Evolutionary conservation across 495 filamentous ascomycete species (phyloP), one percentile per base, ranked within the genome.

Genomic region (Aspergillus conjunctus): DNA sequence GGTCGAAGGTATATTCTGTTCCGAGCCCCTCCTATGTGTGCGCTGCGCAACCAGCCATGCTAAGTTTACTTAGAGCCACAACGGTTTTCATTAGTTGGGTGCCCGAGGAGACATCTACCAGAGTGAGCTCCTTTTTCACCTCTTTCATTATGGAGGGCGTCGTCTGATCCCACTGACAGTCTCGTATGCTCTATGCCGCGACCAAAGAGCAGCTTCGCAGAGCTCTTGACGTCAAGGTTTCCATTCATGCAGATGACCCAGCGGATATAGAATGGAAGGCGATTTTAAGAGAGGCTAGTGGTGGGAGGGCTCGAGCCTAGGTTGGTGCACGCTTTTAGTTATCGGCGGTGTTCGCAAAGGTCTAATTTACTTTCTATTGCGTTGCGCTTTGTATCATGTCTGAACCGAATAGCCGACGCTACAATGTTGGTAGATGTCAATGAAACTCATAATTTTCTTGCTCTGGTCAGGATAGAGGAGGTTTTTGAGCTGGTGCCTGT

Each of bases 241-340:
- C 53, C 1, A 61, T 65, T 41, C 58, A 65, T 17, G 62, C 58
- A 9, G 62, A 61, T 21, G 45, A 43, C 2, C 30, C 22, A 6
- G 1, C 33, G 0, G 62, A 65, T 20, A 37, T 65, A 12, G 58
- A 65, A 21, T 65, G 62, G 62, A 49, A 58, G 58, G 44, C 30
- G 1, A 14, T 65, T 11, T 18, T 65, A 49, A 61, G 34, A 3
- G 48, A 34, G 7, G 60, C 60, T 0, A 54, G 54, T 37, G 60
- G 60, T 0, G 54, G 60, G 26, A 15, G 51, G 33, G 39, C 10
- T 2, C 39, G 39, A 22, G n/a, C 12, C 44, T 48, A 48, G 44
- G 18, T 46, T 39, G 37, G 15, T 41, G 37, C 37, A 41, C 10
- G 37, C 37, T 15, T 41, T 41, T 15, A 4, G 37, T 41, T 11